Percentiles rank a stretch among this genome's conserved stretches.
Evolutionary conservation across 176 grass and related monocot genomes (phyloP).

Genomic region (Oryza glaberrima): DNA sequence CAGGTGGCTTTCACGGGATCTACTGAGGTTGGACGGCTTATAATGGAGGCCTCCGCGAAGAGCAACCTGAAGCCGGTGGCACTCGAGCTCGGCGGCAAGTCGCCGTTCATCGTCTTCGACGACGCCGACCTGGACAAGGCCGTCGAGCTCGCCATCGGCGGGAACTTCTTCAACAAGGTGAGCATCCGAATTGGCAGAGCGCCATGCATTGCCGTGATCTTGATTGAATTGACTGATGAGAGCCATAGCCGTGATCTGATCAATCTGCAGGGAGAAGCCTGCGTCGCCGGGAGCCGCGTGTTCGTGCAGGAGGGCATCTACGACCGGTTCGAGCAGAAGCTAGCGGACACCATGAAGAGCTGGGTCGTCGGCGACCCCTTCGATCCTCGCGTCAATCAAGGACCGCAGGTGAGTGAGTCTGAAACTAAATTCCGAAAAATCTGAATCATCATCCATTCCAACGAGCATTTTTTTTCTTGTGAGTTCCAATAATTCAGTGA

Average conservation of each 20-base stretch:
- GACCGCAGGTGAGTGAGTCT: constrained; percentile 56
- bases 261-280: constrained; percentile 52
- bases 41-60: constrained; percentile 63
- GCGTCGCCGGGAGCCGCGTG: constrained; percentile 43
- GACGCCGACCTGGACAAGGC: constrained; percentile 61
- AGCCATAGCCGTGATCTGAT: not conserved
- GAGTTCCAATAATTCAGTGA: not conserved
- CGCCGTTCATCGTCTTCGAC: constrained; percentile 61
- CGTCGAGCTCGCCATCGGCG: constrained; percentile 46
- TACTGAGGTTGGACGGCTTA: constrained; percentile 49
- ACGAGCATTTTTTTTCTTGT: not conserved
- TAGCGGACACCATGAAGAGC: constrained; percentile 33
- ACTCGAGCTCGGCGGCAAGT: constrained; percentile 67
- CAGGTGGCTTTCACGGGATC: constrained; percentile 74
- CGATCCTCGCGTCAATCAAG: constrained; percentile 53
- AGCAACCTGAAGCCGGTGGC: constrained; percentile 68
- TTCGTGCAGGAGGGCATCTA: constrained; percentile 65
- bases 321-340: constrained; percentile 49
- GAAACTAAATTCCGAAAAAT: not conserved
- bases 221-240: not conserved
- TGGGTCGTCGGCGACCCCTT: constrained; percentile 60
- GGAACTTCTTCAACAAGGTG: constrained; percentile 58
- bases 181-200: not conserved
- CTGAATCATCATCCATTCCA: not conserved
- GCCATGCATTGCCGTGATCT: no score